These are phyloP conservation scores for Termitomyces sp. DNA, from an alignment of 768 basidiomycete species.

Conservation along the genomic window DNA sequence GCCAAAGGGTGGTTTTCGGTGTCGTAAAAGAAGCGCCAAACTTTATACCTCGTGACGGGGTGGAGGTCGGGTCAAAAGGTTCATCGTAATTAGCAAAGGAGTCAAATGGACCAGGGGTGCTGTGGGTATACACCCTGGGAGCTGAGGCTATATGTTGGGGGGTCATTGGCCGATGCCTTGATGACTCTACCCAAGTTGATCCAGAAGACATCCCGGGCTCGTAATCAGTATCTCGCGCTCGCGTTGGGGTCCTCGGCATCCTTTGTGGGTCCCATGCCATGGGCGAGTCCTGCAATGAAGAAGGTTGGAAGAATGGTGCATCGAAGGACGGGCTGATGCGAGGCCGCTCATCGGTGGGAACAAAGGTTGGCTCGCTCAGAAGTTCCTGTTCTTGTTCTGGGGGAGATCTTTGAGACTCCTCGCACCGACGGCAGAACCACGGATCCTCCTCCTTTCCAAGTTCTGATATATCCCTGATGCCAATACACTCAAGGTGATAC, in stretches of 20 bases:
- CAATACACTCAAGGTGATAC: conserved; percentile 82
- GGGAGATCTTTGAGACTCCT: conserved; percentile 36
- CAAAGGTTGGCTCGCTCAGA: conserved; percentile 65
- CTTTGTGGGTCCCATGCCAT: conserved; percentile 42
- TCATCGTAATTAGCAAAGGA: conserved; percentile 37
- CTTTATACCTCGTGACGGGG: conserved; percentile 75
- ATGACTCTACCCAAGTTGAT: conserved; percentile 47
- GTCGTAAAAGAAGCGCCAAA: conserved; percentile 57
- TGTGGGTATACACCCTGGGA: conserved; percentile 33
- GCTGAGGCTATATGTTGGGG: conserved; percentile 40
- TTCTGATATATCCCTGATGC: conserved; percentile 58
- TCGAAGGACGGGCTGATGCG: conserved; percentile 41
- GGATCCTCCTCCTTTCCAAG: conserved; percentile 75
- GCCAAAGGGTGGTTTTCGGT: conserved; percentile 56
- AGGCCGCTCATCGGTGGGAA: conserved; percentile 55
- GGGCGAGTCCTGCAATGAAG: conserved; percentile 52
- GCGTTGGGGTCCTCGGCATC: conserved; percentile 50
- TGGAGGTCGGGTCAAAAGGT: conserved; percentile 76
- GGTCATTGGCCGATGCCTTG: conserved; percentile 51
- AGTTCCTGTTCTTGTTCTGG: conserved; percentile 30
- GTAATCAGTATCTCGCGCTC: conserved; percentile 20
- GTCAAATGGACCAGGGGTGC: conserved; percentile 36
- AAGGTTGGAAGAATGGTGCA: conserved; percentile 57
- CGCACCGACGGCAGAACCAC: conserved; percentile 70
- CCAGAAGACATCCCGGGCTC: conserved; percentile 29